A percentile compares a stretch with the other conserved stretches of the same genome.
Conservation (phyloP, 1,284 basidiomycete genomes). For the Papiliotrema fonsecae region DNA sequence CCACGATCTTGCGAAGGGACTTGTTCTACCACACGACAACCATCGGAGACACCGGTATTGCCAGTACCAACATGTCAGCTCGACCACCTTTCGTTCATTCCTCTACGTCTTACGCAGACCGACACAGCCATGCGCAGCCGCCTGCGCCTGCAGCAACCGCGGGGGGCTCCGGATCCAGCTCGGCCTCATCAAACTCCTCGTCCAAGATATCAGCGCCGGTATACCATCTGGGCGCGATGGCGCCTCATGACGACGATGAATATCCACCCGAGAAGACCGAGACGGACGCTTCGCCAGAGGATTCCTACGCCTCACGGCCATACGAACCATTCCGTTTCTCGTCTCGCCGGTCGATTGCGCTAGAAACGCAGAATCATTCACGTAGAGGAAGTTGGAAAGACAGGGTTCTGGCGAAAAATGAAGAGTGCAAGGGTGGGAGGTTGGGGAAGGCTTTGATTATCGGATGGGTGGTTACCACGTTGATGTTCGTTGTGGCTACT, state of each 20-base stretch:
- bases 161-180: no score
- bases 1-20: no score
- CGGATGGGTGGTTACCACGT: constrained; percentile 41
- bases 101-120: neutral
- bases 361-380: neutral
- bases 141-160: no score
- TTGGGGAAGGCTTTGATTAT: constrained; percentile 36
- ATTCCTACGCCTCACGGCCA: neutral
- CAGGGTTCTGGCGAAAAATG: neutral
- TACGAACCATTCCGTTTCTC: neutral
- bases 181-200: no score
- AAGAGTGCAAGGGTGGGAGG: constrained; percentile 13
- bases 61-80: neutral
- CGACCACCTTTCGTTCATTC: neutral
- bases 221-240: no score
- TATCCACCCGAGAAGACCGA: neutral
- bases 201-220: no score
- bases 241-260: no score
- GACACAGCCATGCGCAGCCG: no score
- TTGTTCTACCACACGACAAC: no score
- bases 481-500: constrained; percentile 36
- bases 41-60: no score
- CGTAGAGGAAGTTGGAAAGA: neutral
- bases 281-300: neutral
- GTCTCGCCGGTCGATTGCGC: neutral